Conservation (phyloP, 78 protist genomes). For the Pigoraptor vietnamica region DNA sequence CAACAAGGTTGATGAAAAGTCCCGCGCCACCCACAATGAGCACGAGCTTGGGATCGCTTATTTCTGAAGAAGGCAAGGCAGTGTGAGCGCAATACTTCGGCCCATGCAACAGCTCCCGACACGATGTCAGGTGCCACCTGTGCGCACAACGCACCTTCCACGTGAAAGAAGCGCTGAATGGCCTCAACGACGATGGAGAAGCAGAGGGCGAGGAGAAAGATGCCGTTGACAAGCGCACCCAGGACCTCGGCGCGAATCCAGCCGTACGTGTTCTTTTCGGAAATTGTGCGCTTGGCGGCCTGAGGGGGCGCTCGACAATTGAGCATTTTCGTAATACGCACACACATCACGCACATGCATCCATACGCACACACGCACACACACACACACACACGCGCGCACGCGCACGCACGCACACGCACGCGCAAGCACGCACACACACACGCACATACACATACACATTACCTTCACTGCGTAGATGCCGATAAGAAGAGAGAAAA, state of each 20-base stretch:
- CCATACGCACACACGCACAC: neutral
- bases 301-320: neutral
- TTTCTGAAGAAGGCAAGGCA: neutral
- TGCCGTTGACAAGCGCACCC: conserved; percentile 85
- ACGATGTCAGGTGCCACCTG: neutral
- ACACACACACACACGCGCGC: neutral
- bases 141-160: neutral
- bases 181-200: conserved; percentile 62
- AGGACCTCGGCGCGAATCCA: conserved; percentile 75
- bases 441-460: neutral
- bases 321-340: too few species aligned
- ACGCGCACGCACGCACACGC: too few species aligned
- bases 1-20: conserved; percentile 57
- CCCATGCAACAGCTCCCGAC: neutral
- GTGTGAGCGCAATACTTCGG: neutral
- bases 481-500: conserved; percentile 62
- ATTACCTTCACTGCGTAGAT: conserved; percentile 7
- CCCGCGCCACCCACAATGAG: conserved; percentile 68
- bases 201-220: conserved; percentile 64
- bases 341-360: neutral
- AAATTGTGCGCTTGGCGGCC: neutral
- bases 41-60: conserved; percentile 28
- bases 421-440: neutral
- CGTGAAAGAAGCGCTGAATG: conserved; percentile 42
- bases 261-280: conserved; percentile 65